Percentiles rank a stretch among this genome's conserved stretches.
phyloP scores from a whole-genome alignment of 352 stramenopile genomes.

The Phytophthora europaea region DNA sequence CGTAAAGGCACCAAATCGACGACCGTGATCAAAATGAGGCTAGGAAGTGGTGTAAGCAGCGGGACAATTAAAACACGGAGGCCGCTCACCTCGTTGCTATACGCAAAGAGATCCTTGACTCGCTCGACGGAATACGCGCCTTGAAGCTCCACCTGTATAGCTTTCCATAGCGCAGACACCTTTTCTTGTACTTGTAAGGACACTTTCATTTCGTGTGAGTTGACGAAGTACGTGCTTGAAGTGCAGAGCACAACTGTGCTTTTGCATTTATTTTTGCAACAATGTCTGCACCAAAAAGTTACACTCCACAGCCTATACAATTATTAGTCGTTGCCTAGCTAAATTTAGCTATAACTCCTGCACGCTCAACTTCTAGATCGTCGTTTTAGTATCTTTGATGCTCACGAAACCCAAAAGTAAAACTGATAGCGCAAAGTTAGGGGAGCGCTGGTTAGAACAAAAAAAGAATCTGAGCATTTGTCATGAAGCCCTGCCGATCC shows the following conservation, averaged over 20 bases:
- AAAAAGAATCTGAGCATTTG: too few relatives aligned
- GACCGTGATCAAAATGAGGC: slow-evolving; percentile 17
- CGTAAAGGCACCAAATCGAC: slow-evolving; percentile 24
- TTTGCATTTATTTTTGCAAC: slow-evolving; percentile 2
- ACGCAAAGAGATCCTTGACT: slow-evolving; percentile 17
- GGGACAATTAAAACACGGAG: slow-evolving; percentile 15
- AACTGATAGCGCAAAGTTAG: too few relatives aligned
- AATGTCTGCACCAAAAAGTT: not conserved
- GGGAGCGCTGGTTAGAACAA: too few relatives aligned
- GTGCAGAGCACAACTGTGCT: not conserved
- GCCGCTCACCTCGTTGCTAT: slow-evolving; percentile 6
- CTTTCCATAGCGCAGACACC: slow-evolving; percentile 13
- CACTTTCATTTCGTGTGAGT: not conserved
- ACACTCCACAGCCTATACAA: not conserved
- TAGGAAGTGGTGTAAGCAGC: slow-evolving; percentile 21
- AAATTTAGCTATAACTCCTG: too few relatives aligned
- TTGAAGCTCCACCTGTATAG: slow-evolving; percentile 29
- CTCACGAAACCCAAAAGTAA: too few relatives aligned
- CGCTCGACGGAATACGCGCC: slow-evolving; percentile 23
- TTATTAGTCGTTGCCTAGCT: too few relatives aligned
- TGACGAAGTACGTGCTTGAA: not conserved
- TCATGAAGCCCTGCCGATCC: too few relatives aligned
- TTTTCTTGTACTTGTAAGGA: slow-evolving; percentile 3
- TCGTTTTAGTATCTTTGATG: too few relatives aligned
- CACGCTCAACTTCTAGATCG: too few relatives aligned